Base-by-base conservation (phyloP, 257 asterid species). In the Linderniella brevidens region DNA sequence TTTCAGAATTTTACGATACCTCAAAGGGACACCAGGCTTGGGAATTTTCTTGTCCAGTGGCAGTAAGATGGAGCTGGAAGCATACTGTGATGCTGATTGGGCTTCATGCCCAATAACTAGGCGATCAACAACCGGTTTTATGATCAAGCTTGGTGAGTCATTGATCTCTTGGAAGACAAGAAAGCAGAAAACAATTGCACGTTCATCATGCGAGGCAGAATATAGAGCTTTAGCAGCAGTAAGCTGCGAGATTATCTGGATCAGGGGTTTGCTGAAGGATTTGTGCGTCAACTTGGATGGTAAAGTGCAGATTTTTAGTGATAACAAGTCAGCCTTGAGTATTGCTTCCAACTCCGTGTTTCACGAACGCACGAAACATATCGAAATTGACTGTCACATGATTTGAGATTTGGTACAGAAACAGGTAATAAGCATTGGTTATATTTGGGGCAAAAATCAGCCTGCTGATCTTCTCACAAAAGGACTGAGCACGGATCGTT, bases 331-430 rank as follows among this genome's bases (percentile, higher is more conserved):
- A 5, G 48, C 48, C 0, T 2, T 39, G 0, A 45, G 41, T 8
- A 52, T 17, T 12, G 47, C 57, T 1, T n/a, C 9, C 5, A 41
- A 41, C 11, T 49, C 50, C 0, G 58, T 53, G 16, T 53, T 13
- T 13, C 58, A 53, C 13, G 41, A 53, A 19, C 41, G 49, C 12
- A 53, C 48, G 13, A 39, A 41, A 8, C 48, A 52, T 25, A 41
- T 39, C n/a, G 48, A 52, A 13, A 3, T 39, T 29, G 58, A 53
- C 17, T 53, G 50, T 11, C 29, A 53, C 16, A 25, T 25, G 32
- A 25, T 25, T 25, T 6, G 32, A 25, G 32, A 25, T 25, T 25
- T 25, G 6, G 32, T 25, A 6, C 32, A 25, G 32, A 3, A 25
- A 25, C 32, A 25, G 6, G 32, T 25, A 3, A 25, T 25, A 25